phyloP scores from a whole-genome alignment of 495 filamentous ascomycete species.

The Tuber calosporum region DNA sequence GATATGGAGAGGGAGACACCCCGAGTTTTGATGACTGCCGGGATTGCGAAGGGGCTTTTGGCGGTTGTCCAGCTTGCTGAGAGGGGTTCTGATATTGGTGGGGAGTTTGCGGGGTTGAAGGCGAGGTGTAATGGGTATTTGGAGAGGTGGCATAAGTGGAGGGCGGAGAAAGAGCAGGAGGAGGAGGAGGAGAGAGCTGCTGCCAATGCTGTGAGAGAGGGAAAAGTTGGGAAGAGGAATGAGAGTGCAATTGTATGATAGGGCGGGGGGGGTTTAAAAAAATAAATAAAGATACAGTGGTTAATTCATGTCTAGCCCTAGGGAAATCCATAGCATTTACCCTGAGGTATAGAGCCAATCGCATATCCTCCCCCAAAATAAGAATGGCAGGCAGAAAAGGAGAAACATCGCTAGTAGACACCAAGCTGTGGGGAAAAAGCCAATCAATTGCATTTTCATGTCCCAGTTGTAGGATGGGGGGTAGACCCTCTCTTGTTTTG shows the following conservation, averaged over 20 bases:
- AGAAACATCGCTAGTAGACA: too few relatives aligned
- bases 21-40: slow-evolving; percentile 46
- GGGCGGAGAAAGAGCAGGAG: slow-evolving; percentile 16
- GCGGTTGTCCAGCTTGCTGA: slow-evolving; percentile 32
- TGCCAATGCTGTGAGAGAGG: background rate
- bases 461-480: too few relatives aligned
- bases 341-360: too few relatives aligned
- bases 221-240: background rate
- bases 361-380: too few relatives aligned
- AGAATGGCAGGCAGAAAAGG: too few relatives aligned
- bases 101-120: slow-evolving; percentile 17
- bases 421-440: too few relatives aligned
- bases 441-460: too few relatives aligned
- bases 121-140: slow-evolving; percentile 23
- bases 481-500: too few relatives aligned
- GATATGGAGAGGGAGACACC: slow-evolving; percentile 57
- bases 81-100: background rate
- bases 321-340: too few relatives aligned
- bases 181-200: background rate
- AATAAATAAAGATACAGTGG: too few relatives aligned
- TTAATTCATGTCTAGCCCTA: too few relatives aligned
- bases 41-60: slow-evolving; percentile 41
- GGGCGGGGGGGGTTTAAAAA: too few relatives aligned
- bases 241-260: background rate
- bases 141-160: slow-evolving; percentile 17